phyloP scores from a whole-genome alignment of 2,329 filamentous ascomycete genomes.

The Pseudocercospora macadamiae region DNA sequence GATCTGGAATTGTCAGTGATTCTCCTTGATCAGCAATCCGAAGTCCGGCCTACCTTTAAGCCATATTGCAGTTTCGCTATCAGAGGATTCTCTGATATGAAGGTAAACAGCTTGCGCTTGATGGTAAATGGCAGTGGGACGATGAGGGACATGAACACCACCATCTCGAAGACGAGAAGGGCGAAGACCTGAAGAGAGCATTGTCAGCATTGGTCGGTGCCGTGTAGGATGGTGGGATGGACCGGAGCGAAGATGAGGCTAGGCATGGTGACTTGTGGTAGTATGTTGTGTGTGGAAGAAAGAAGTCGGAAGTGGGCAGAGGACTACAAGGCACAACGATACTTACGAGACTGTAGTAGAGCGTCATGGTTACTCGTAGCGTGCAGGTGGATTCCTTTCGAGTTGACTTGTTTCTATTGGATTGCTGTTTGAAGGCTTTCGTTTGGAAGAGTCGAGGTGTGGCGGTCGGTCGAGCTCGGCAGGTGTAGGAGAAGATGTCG shows the following conservation, averaged over 20 bases:
- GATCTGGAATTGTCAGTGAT: conserved; percentile 58
- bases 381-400: conserved; percentile 22
- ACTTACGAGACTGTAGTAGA: conserved; percentile 70
- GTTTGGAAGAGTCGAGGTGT: no score
- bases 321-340: conserved; percentile 30
- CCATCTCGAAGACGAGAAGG: conserved; percentile 81
- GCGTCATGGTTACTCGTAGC: conserved; percentile 60
- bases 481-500: not conserved
- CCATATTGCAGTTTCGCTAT: conserved; percentile 96
- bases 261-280: conserved; percentile 38
- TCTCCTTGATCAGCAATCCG: not conserved
- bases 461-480: not conserved
- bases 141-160: conserved; percentile 76
- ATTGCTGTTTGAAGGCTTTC: no score
- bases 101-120: conserved; percentile 87
- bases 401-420: no score
- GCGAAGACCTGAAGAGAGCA: conserved; percentile 69
- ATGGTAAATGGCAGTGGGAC: conserved; percentile 85
- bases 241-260: conserved; percentile 44
- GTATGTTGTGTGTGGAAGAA: no score
- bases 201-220: conserved; percentile 24
- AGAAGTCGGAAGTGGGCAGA: conserved; percentile 12
- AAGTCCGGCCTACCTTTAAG: conserved; percentile 67
- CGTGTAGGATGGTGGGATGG: conserved; percentile 2
- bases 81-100: conserved; percentile 85